These are phyloP conservation scores for Gossypium herbaceum DNA, from an alignment of 345 rosid genomes.

Conservation along the genomic window DNA sequence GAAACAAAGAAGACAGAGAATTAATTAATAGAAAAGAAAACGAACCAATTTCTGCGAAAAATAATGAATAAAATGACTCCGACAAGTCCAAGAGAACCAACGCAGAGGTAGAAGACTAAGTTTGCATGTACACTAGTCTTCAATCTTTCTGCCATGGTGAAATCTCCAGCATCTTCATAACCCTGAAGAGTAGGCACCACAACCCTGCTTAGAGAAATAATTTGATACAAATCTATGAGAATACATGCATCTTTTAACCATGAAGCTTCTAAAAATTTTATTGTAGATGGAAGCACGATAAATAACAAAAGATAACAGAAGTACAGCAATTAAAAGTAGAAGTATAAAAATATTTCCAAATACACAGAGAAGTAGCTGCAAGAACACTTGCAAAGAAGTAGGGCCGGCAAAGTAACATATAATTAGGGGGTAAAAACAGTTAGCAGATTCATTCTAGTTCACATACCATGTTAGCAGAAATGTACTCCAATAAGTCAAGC, in stretches of 20 bases:
- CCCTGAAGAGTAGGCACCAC: conserved; percentile 84
- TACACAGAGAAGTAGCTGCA: not conserved
- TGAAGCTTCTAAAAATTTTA: not conserved
- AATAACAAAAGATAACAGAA: not conserved
- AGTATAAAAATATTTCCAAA: not conserved
- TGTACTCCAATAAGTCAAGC: conserved; percentile 79
- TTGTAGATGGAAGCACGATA: not conserved
- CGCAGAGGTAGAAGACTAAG: conserved; percentile 66
- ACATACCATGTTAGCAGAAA: conserved; percentile 77
- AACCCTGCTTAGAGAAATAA: conserved; percentile 61
- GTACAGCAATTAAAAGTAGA: not conserved
- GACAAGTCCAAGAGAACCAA: conserved; percentile 60
- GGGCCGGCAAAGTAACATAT: not conserved
- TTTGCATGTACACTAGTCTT: conserved; percentile 66
- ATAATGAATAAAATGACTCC: conserved; percentile 61
- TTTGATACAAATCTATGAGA: conserved; percentile 35
- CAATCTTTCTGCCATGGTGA: conserved; percentile 63
- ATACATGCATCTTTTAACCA: conserved; percentile 21
- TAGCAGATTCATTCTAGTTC: not conserved
- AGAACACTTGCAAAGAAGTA: conserved; percentile 2
- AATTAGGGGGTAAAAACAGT: not conserved
- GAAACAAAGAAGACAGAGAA: not conserved
- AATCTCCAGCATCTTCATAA: conserved; percentile 89
- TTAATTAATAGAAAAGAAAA: conserved; percentile 11
- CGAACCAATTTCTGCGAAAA: conserved; percentile 44